These are phyloP conservation scores for Diophrys appendiculata DNA, from an alignment of 73 alveolate species.

Conservation along the genomic window DNA sequence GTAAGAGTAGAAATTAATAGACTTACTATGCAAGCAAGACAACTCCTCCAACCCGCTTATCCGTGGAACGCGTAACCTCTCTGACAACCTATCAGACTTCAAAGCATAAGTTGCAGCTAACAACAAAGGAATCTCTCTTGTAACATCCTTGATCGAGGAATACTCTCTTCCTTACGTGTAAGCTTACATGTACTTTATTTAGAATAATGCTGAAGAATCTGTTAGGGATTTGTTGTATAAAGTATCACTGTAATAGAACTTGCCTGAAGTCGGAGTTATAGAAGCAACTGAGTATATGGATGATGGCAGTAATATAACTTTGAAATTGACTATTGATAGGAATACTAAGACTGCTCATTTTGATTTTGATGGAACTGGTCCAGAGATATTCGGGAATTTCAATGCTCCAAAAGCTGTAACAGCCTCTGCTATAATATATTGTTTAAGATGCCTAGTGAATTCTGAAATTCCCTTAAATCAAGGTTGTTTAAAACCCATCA, in stretches of 20 bases:
- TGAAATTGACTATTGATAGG: slow-evolving; percentile 63
- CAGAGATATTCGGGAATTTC: slow-evolving; percentile 64
- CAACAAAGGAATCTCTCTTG: slow-evolving; percentile 77
- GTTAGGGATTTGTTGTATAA: slow-evolving; percentile 75
- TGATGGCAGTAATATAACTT: slow-evolving; percentile 71
- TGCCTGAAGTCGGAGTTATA: slow-evolving; percentile 58
- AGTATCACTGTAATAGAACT: slow-evolving; percentile 41
- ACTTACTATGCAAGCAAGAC: slow-evolving; percentile 45
- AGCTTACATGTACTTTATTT: slow-evolving; percentile 82
- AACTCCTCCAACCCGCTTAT: slow-evolving; percentile 44
- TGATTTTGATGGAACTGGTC: slow-evolving; percentile 72
- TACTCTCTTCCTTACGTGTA: slow-evolving; percentile 69
- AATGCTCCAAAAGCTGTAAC: slow-evolving; percentile 83
- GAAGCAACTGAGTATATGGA: slow-evolving; percentile 83
- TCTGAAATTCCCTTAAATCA: slow-evolving; percentile 86
- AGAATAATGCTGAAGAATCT: slow-evolving; percentile 75
- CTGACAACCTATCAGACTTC: slow-evolving; percentile 77
- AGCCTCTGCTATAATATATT: slow-evolving; percentile 84
- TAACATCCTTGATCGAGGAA: slow-evolving; percentile 65
- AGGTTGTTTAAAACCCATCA: slow-evolving; percentile 90
- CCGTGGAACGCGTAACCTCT: slow-evolving; percentile 66
- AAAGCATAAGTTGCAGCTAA: slow-evolving; percentile 91
- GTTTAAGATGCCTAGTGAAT: slow-evolving; percentile 85
- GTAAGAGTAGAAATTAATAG: slow-evolving; percentile 62
- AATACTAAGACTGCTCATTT: slow-evolving; percentile 63